These are phyloP conservation scores for Suhomyces bokatorum DNA, from an alignment of 1,139 yeast species.

Conservation along the genomic window DNA sequence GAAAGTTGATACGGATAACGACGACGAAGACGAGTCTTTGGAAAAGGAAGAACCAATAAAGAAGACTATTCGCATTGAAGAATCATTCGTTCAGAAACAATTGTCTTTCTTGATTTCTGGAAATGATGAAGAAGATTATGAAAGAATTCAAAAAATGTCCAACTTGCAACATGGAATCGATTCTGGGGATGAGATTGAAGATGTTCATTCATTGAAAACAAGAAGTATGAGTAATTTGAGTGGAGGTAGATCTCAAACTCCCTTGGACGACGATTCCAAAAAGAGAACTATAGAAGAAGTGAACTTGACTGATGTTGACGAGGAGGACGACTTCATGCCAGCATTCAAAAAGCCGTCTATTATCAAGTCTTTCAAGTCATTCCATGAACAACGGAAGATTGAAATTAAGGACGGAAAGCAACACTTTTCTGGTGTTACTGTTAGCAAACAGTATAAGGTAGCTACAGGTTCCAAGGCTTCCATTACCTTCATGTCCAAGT, in stretches of 20 bases:
- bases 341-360: slow-evolving; percentile 50
- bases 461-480: slow-evolving; percentile 63
- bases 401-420: slow-evolving; percentile 40
- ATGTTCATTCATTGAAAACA: slow-evolving; percentile 48
- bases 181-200: slow-evolving; percentile 44
- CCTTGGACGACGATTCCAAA: slow-evolving; percentile 14
- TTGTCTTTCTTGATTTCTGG: slow-evolving; percentile 58
- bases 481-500: slow-evolving; percentile 53
- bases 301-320: slow-evolving; percentile 22
- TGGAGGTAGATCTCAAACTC: slow-evolving; percentile 23
- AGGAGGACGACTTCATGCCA: slow-evolving; percentile 41
- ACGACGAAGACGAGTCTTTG: slow-evolving; percentile 15
- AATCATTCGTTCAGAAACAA: slow-evolving; percentile 62
- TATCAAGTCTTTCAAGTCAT: slow-evolving; percentile 47
- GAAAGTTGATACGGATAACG: slow-evolving; percentile 7
- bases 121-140: slow-evolving; percentile 36
- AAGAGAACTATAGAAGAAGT: slow-evolving; percentile 9
- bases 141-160: slow-evolving; percentile 34
- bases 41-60: slow-evolving; percentile 21
- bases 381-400: slow-evolving; percentile 35
- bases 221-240: slow-evolving; percentile 43
- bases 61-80: slow-evolving; percentile 38
- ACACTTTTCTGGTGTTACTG: slow-evolving; percentile 53
- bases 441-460: slow-evolving; percentile 55
- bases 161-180: slow-evolving; percentile 39